Conservation (phyloP, 768 basidiomycete genomes). For the Hypholoma fasciculare region DNA sequence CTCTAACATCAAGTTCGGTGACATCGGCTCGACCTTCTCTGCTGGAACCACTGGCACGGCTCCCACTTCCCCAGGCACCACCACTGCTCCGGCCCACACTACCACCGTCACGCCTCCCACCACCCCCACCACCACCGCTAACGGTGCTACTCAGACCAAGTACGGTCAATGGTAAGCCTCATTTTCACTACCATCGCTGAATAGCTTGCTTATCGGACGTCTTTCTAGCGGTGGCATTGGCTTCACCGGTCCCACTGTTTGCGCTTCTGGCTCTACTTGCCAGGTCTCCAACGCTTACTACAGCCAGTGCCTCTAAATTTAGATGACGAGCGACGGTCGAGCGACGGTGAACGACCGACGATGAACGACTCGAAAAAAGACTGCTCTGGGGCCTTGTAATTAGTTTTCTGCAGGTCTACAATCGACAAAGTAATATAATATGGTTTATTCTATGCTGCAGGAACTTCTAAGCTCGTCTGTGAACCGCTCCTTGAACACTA, state of each 20-base stretch:
- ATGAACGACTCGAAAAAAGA: background rate
- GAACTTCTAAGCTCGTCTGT: too few relatives aligned
- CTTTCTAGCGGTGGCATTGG: constrained; percentile 26
- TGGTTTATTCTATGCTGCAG: background rate
- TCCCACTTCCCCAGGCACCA: constrained; percentile 1
- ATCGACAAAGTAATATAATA: background rate
- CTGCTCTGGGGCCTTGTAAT: background rate
- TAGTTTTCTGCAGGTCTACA: background rate
- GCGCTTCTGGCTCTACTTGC: constrained; percentile 29
- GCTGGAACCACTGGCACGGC: constrained; percentile 5
- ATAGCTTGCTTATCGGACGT: background rate
- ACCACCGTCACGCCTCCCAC: constrained; percentile 10
- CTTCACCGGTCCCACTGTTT: constrained; percentile 31
- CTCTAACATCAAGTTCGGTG: constrained; percentile 57
- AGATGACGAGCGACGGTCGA: background rate
- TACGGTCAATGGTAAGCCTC: constrained; percentile 29
- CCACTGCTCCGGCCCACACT: constrained; percentile 2
- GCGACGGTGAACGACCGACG: background rate
- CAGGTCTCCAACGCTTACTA: constrained; percentile 26
- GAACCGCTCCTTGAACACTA: too few relatives aligned
- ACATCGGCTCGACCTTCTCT: constrained; percentile 45
- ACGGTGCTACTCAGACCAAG: constrained; percentile 30
- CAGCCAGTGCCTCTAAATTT: constrained; percentile 31
- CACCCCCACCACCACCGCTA: constrained; percentile 19
- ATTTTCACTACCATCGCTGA: background rate